Evolutionary conservation across 23 red algal species (phyloP), one percentile per base, ranked within the genome.

Genomic region (Cyanidium caldarium): DNA sequence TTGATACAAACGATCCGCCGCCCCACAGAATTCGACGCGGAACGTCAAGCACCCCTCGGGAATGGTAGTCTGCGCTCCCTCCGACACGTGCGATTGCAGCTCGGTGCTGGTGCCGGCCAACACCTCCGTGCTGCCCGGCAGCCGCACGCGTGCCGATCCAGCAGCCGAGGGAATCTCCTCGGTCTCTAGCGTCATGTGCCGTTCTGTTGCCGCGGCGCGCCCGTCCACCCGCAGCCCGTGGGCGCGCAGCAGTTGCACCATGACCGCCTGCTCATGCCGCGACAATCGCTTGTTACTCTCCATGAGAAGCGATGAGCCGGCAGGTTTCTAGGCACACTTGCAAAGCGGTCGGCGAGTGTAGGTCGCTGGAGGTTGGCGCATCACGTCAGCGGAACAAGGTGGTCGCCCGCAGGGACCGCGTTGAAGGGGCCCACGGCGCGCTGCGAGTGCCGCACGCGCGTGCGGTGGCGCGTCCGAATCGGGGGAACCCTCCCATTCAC

Each of bases 151-250:
- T 13, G 39, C n/a, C 1, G 70, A 75, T n/a, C 70, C 70, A 13
- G 70, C 46, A 35, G 70, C 41, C 2, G 70, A 75, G 3, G 70
- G 70, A 12, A 75, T 31, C 70, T 40, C 70, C 14, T 45, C 70
- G 1, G 38, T 37, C 16, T 44, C 13, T 0, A 75, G 1, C 0
- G 40, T 61, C 1, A 75, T 46, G 5, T 34, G 44, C n/a, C 70
- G 70, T 29, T 42, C 30, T 75, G 30, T 34, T 0, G 38, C 30
- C 40, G 20, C 16, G 1, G 16, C 3, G 34, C 70, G 46, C 26
- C 70, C 70, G n/a, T 75, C 70, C 38, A 75, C 3, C 2, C 70
- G 37, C 14, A 45, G 34, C 31, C 70, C 70, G 19, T 29, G 43
- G 13, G 2, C 70, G n/a, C 21, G 19, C 10, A 61, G 21, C 23